Percentiles rank a stretch among this genome's conserved stretches.
Evolutionary conservation across 805 yeast species (phyloP).

Genomic region (Ogataea pilisensis): DNA sequence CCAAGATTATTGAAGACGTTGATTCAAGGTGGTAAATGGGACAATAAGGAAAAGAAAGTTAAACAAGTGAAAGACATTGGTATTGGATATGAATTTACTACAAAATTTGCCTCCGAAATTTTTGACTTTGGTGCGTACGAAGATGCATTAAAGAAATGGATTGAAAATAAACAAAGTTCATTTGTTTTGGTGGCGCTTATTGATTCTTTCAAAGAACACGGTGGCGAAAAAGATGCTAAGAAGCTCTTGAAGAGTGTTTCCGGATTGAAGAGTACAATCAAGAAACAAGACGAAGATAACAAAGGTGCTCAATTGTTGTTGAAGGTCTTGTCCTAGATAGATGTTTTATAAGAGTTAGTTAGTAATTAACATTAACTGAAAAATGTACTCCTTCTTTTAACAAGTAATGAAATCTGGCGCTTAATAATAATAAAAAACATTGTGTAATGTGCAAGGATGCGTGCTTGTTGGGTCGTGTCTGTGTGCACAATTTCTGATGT

Average conservation of each 20-base stretch:
- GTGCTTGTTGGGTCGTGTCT: too few relatives aligned
- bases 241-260: slow-evolving; percentile 52
- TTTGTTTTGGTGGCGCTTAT: slow-evolving; percentile 78
- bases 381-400: too few relatives aligned
- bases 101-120: slow-evolving; percentile 38
- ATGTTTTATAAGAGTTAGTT: too few relatives aligned
- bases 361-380: too few relatives aligned
- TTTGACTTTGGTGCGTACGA: slow-evolving; percentile 50
- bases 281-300: slow-evolving; percentile 40
- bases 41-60: slow-evolving; percentile 53
- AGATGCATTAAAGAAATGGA: slow-evolving; percentile 59
- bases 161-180: slow-evolving; percentile 57
- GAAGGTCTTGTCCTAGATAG: slow-evolving; percentile 28
- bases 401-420: too few relatives aligned
- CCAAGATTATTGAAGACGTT: slow-evolving; percentile 70
- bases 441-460: too few relatives aligned
- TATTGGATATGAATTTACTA: slow-evolving; percentile 59
- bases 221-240: slow-evolving; percentile 37
- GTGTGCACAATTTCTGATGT: too few relatives aligned
- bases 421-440: too few relatives aligned
- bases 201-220: slow-evolving; percentile 52
- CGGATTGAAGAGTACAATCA: slow-evolving; percentile 41
- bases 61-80: slow-evolving; percentile 41
- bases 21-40: slow-evolving; percentile 85
- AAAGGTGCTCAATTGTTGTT: slow-evolving; percentile 60